Evolutionary conservation across 2,329 filamentous ascomycete species (phyloP), one percentile per base, ranked within the genome.

Genomic region (Fusarium tricinctum): DNA sequence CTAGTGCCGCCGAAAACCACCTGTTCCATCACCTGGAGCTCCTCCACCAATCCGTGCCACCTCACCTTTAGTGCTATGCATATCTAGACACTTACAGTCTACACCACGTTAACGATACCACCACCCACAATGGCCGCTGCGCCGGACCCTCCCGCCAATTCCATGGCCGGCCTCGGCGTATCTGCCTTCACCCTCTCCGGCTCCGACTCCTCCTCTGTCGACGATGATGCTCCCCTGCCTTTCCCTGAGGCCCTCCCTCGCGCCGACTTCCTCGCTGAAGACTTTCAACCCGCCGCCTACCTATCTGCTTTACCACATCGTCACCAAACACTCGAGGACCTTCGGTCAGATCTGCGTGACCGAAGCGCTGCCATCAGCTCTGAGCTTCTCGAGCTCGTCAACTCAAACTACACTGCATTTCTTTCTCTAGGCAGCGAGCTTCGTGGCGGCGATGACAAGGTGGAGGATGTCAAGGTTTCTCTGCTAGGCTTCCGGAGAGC

Each of bases 321-420:
- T 2, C 96, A 99, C 78, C 96, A 99, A 79, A 97, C 95, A 1
- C 92, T 99, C 47, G 94, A 97, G 77, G 96, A 99, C 78, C 84
- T 99, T 32, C 92, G 95, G 35, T 82, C 90, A 7, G 97, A 99
- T 75, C 85, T 99, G 17, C 90, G 94, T 44, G 88, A 94, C 60
- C 87, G 97, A 52, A 92, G 90, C 71, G 88, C 92, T 71, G 86
- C 91, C 20, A 90, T 99, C 64, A 92, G 90, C 74, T 88, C 91
- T 66, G 96, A 99, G 81, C 85, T 99, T 4, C 85, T 99, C 19
- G 95, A 97, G 80, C 88, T 99, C 9, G 96, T 99, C 70, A 99
- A 99, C 76, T 88, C 91, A 51, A 97, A 99, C 79, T 98, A 99
- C 78, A 91, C 93, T 47, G 92, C 95, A 58, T 99, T 99, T 73